Base-by-base conservation (phyloP, 2,329 filamentous ascomycete species). In the Didymella pinodella region DNA sequence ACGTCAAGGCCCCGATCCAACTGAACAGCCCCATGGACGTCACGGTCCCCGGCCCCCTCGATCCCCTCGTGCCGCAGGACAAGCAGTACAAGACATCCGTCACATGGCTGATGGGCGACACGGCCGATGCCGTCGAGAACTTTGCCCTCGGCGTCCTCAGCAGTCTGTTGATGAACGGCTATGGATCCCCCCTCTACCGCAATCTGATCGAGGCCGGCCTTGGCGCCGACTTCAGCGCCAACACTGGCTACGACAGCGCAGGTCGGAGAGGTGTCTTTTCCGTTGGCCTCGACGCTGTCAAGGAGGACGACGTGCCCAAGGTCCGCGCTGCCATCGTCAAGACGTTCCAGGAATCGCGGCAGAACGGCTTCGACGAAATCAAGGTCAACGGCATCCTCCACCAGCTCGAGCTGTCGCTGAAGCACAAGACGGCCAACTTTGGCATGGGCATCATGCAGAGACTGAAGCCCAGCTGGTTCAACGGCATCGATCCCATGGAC, bases 391-490 rank as follows among this genome's bases (percentile, higher is more conserved):
- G 95, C 2, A 90, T 96, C 63, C 84, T 99, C 53, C 95, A 99
- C 76, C 94, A 98, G 76, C 80, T 98, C 4, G 95, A 99, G 75
- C 84, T 99, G n/a, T 85, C 89, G 0, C 80, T 98, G 48, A 97
- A 97, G 79, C 93, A 99, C 80, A 98, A 98, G 82, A 97, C 93
- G 0, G 92, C 95, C 54, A 93, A 90, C 70, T 99, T 99, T 73
- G 95, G 95, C 14, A 92, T 97, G 84, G 89, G 89, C 18, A 86
- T 98, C 52, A 87, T 99, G 77, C 92, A 97, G 68, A 88, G 94
- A 41, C 84, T 97, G 7, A 91, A 96, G 73, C 90, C 92, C 2
- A 89, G 90, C 59, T 99, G 95, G 95, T 98, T 99, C 78, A 96
- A 95, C 57, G 95, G 94, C 5, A 88, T 93, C 3, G 92, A 98